Percentiles rank a stretch among this genome's conserved stretches.
Evolutionary conservation across 2,329 filamentous ascomycete genomes (phyloP).

Genomic region (Fusarium tjaetaba): DNA sequence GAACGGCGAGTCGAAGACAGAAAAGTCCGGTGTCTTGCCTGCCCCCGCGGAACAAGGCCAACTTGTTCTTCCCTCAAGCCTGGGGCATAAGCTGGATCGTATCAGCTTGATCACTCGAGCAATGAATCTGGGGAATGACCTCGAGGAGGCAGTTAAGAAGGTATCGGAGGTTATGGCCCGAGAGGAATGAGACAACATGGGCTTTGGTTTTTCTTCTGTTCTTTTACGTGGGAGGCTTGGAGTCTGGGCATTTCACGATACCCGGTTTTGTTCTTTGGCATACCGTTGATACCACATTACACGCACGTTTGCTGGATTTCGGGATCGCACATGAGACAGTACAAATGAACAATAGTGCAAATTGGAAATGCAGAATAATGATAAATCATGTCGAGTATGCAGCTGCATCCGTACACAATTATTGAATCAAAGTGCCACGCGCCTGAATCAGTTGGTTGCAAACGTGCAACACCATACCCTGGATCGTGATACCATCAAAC

Average conservation of each 20-base stretch:
- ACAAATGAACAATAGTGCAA: background rate
- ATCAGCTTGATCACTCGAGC: background rate
- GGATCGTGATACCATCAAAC: background rate
- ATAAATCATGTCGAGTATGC: background rate
- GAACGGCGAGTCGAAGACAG: background rate
- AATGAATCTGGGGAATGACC: background rate
- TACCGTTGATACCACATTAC: background rate
- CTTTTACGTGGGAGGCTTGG: background rate
- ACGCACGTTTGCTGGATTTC: background rate
- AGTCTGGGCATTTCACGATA: background rate
- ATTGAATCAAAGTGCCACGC: background rate
- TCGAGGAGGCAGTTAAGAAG: background rate
- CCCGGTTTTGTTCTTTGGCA: background rate
- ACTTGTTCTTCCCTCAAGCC: background rate
- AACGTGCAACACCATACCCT: conserved; percentile 7
- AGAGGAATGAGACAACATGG: background rate
- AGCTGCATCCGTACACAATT: background rate
- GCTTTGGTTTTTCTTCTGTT: background rate
- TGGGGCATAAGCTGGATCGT: background rate
- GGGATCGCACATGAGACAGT: background rate
- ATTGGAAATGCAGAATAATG: background rate
- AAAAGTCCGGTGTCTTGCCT: background rate
- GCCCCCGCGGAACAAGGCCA: background rate
- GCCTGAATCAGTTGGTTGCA: background rate
- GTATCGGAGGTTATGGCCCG: background rate